phyloP scores from a whole-genome alignment of 2,329 filamentous ascomycete species.

The Pseudopithomyces maydicus region DNA sequence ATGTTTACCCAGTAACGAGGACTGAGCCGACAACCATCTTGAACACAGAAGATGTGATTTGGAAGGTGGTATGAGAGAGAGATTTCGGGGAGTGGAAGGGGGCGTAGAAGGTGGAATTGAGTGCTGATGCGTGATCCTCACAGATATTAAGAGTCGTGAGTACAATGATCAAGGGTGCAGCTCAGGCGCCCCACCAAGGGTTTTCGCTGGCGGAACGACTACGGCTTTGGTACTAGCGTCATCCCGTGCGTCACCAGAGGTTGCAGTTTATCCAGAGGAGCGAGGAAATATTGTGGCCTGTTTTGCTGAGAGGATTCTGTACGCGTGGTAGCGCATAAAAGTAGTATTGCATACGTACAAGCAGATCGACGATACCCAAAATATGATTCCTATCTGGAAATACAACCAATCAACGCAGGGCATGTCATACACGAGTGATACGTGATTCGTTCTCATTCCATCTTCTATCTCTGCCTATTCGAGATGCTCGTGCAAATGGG shows the following conservation, averaged over 20 bases:
- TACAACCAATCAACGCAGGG: background rate
- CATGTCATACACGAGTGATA: background rate
- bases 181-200: conserved; percentile 18
- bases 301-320: too few relatives aligned
- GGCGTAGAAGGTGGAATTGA: background rate
- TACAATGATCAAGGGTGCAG: conserved; percentile 15
- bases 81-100: background rate
- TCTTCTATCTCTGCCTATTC: background rate
- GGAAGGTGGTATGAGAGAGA: background rate
- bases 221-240: background rate
- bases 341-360: too few relatives aligned
- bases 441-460: background rate
- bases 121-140: conserved; percentile 15
- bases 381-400: too few relatives aligned
- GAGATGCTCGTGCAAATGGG: background rate
- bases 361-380: too few relatives aligned
- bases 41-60: conserved; percentile 8
- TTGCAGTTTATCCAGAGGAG: background rate
- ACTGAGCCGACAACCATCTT: conserved; percentile 83
- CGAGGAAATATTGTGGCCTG: background rate
- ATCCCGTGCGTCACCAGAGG: background rate
- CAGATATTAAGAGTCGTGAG: conserved; percentile 23
- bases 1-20: conserved; percentile 84
- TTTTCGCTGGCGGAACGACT: conserved; percentile 3
- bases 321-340: too few relatives aligned